These are phyloP conservation scores for Sungouiella blattae DNA, from an alignment of 805 yeast species.

Conservation along the genomic window DNA sequence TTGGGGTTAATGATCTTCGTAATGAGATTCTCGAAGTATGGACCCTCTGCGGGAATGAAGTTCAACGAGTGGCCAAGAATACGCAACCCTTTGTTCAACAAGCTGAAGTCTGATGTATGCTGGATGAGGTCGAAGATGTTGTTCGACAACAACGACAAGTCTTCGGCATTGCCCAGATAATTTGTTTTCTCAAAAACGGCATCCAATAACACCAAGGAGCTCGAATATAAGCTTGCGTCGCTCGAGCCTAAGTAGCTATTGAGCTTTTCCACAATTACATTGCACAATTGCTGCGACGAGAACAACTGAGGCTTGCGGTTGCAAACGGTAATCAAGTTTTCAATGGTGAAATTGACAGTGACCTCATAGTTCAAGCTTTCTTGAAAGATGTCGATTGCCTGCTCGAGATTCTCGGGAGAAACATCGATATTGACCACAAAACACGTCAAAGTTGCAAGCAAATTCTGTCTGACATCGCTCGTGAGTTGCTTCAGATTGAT, in stretches of 20 bases:
- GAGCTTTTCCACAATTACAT: constrained; percentile 17
- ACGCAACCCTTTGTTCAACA: constrained; percentile 8
- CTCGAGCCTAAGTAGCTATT: constrained; percentile 21
- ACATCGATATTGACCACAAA: constrained; percentile 11
- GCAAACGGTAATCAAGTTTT: constrained; percentile 19
- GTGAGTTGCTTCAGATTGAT: constrained; percentile 22
- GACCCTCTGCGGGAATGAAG: constrained; percentile 6
- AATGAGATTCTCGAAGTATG: constrained; percentile 5
- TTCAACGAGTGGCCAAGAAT: constrained; percentile 10
- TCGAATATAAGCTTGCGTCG: constrained; percentile 23
- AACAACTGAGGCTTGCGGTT: constrained; percentile 11
- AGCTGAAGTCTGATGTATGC: constrained; percentile 7
- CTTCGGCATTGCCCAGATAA: constrained; percentile 2
- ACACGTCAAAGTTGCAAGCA: constrained; percentile 24
- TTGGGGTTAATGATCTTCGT: constrained; percentile 14
- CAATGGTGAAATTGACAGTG: constrained; percentile 24
- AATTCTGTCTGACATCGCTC: constrained; percentile 26
- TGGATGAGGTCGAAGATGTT: constrained; percentile 9
- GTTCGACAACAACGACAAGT: constrained; percentile 1
- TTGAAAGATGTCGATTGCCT: constrained; percentile 15
- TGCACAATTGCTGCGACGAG: constrained; percentile 12
- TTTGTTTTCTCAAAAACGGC: constrained; percentile 5
- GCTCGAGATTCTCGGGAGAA: constrained; percentile 5
- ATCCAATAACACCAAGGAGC: constrained; percentile 19
- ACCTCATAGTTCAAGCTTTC: constrained; percentile 25